A percentile compares a stretch with the other conserved stretches of the same genome.
phyloP scores from a whole-genome alignment of 352 stramenopile species.

The Pythium monospermum region DNA sequence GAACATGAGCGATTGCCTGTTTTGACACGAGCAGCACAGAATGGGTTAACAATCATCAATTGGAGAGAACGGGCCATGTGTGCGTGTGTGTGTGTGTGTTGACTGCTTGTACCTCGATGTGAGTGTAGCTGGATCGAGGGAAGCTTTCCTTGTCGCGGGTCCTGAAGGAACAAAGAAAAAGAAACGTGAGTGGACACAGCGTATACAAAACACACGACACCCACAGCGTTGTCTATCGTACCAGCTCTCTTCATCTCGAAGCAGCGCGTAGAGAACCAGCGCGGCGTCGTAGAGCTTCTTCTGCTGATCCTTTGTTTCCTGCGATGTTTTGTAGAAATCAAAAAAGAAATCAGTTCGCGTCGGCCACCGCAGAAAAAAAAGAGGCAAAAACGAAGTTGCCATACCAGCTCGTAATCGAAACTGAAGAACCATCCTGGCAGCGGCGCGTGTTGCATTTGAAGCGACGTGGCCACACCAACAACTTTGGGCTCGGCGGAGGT shows the following conservation, averaged over 20 bases:
- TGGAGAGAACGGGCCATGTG: too few species aligned
- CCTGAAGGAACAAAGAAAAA: too few species aligned
- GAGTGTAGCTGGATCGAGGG: constrained; percentile 68
- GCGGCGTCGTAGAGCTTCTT: constrained; percentile 42
- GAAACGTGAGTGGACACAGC: too few species aligned
- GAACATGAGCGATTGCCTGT: constrained; percentile 39
- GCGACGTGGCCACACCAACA: constrained; percentile 45
- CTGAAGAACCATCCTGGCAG: constrained; percentile 72
- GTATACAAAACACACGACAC: background rate
- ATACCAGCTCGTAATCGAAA: constrained; percentile 44
- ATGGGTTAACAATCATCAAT: too few species aligned
- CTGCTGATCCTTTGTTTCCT: constrained; percentile 42
- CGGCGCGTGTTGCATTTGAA: constrained; percentile 33
- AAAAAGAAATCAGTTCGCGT: too few species aligned
- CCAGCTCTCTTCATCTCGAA: constrained; percentile 73
- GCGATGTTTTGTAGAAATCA: too few species aligned
- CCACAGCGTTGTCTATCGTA: constrained; percentile 10
- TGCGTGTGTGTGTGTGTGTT: too few species aligned
- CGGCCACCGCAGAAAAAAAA: too few species aligned
- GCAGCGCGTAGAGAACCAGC: constrained; percentile 53
- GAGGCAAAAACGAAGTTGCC: too few species aligned
- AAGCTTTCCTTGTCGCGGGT: constrained; percentile 78
- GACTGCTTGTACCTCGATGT: constrained; percentile 37
- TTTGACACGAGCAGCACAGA: too few species aligned
- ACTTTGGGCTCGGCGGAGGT: constrained; percentile 29